Conservation (phyloP, 495 filamentous ascomycete species). For the Annulohypoxylon moriforme region DNA sequence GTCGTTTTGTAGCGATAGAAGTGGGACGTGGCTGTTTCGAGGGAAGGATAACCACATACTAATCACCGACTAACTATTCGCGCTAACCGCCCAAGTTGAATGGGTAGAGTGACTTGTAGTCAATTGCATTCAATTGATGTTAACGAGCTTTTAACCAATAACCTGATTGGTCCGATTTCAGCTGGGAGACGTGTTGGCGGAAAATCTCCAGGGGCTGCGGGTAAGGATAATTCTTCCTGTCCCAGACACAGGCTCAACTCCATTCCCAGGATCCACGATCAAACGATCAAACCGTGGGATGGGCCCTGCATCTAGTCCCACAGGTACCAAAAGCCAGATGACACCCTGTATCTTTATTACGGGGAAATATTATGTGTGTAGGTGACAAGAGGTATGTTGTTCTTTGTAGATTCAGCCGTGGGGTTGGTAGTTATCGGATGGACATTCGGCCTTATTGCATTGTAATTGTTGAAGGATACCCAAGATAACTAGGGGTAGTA, state of each 20-base stretch:
- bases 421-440: not conserved
- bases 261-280: slow-evolving; percentile 24
- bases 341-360: slow-evolving; percentile 19
- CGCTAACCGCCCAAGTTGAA: not conserved
- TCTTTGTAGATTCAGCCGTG: slow-evolving; percentile 5
- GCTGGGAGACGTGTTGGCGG: not conserved
- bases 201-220: not conserved
- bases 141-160: not conserved
- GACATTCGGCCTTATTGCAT: slow-evolving; percentile 1
- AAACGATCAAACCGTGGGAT: slow-evolving; percentile 24
- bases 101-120: not conserved
- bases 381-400: not conserved
- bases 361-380: not conserved
- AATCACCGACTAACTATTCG: not conserved
- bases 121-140: not conserved
- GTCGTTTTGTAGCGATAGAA: not conserved
- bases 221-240: slow-evolving; percentile 7
- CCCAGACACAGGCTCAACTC: slow-evolving; percentile 22
- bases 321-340: slow-evolving; percentile 32
- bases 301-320: slow-evolving; percentile 30
- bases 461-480: slow-evolving; percentile 4
- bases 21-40: slow-evolving; percentile 6
- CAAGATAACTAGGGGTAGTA: not conserved
- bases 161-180: not conserved
- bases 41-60: slow-evolving; percentile 1